Conservation (phyloP, 495 filamentous ascomycete species). For the Neurospora sp. region DNA sequence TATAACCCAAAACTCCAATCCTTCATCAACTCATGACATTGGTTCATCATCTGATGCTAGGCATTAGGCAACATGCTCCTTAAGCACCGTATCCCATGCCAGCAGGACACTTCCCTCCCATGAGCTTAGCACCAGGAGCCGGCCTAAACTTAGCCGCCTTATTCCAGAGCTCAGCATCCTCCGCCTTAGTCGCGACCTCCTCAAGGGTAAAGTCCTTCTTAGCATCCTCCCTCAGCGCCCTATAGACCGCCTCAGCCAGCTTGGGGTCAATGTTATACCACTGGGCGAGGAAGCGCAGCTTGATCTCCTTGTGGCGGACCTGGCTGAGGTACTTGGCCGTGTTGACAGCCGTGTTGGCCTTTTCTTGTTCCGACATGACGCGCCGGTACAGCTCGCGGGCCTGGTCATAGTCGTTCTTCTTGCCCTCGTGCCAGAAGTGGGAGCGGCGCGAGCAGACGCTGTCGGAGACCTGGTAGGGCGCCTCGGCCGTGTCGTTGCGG, state of each 20-base stretch:
- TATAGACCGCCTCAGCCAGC: constrained; percentile 22
- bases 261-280: constrained; percentile 40
- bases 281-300: constrained; percentile 33
- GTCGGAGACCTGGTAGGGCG: constrained; percentile 41
- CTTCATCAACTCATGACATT: neutral
- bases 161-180: neutral
- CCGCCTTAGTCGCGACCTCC: neutral
- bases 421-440: constrained; percentile 47
- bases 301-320: constrained; percentile 22
- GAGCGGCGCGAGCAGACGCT: constrained; percentile 41
- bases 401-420: constrained; percentile 44
- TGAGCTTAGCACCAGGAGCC: neutral
- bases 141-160: neutral
- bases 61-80: neutral
- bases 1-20: neutral
- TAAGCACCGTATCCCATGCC: neutral
- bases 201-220: neutral
- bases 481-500: constrained; percentile 44
- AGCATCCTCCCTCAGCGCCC: neutral
- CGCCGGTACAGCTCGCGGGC: constrained; percentile 36
- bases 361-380: constrained; percentile 36
- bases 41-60: neutral
- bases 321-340: constrained; percentile 33
- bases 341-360: constrained; percentile 38
- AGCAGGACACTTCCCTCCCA: neutral